Conservation (phyloP, 768 basidiomycete species). For the Podaxis carcinomalis region DNA sequence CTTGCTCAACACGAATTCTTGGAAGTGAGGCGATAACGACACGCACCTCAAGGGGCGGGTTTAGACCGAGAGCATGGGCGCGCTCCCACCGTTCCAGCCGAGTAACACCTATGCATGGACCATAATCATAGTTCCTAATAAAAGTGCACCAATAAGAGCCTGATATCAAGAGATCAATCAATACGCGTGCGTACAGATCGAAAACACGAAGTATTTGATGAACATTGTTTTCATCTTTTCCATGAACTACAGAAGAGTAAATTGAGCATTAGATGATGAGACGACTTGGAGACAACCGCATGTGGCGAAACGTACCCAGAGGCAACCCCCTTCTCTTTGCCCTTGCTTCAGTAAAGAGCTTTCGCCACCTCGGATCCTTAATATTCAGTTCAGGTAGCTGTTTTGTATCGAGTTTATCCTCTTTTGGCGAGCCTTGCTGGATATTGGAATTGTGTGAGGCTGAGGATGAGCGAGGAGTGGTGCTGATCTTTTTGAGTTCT, state of each 20-base stretch:
- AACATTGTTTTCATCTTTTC: constrained; percentile 53
- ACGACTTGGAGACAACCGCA: neutral
- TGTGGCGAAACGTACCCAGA: constrained; percentile 49
- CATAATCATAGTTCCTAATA: constrained; percentile 69
- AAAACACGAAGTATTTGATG: constrained; percentile 77
- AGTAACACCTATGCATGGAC: constrained; percentile 75
- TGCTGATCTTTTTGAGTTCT: neutral
- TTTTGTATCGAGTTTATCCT: constrained; percentile 10
- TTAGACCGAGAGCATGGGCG: constrained; percentile 70
- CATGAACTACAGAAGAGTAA: constrained; percentile 50
- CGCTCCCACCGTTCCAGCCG: constrained; percentile 87
- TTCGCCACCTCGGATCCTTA: constrained; percentile 49
- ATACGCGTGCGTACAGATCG: constrained; percentile 50
- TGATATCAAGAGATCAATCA: neutral
- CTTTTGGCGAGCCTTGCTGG: constrained; percentile 17
- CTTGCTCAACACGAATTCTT: neutral
- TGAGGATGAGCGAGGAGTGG: constrained; percentile 11
- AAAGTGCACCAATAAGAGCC: constrained; percentile 7
- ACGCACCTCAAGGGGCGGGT: constrained; percentile 75
- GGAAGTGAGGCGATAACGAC: neutral
- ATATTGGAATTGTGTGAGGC: constrained; percentile 12
- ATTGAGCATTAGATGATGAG: neutral
- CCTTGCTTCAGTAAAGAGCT: constrained; percentile 42
- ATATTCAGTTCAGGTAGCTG: constrained; percentile 37
- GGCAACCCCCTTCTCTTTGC: constrained; percentile 49